Evolutionary conservation across 2,329 filamentous ascomycete genomes (phyloP), one percentile per base, ranked within the genome.

Genomic region (Cladobotryum mycophilum): DNA sequence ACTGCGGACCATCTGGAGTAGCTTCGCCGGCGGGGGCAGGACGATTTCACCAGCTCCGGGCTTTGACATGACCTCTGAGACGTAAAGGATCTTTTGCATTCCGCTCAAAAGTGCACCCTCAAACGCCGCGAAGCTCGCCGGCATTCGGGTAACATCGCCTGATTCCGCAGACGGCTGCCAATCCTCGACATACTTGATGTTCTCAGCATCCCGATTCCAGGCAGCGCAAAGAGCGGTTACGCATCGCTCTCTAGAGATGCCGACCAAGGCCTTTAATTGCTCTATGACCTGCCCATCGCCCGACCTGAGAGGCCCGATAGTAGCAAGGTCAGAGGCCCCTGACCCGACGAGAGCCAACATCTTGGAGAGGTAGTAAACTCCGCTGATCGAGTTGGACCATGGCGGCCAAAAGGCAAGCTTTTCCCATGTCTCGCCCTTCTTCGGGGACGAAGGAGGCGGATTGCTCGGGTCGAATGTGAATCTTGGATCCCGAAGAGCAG

Each of bases 361-460:
- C 64, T 87, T 89, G 46, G 87, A 84, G 5, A 99, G 77, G 62
- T 95, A 96, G 65, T 95, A 82, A 2, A 92, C 88, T n/a, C 88
- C 92, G 52, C 90, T 95, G 20, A 97, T 73, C 0, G 91, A 91
- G 63, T 96, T 97, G 2, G 90, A 88, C 70, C 88, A 86, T 0
- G 92, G 93, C 4, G 92, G 91, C 91, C 92, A 97, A 68, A 97
- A 99, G 0, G 91, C 92, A 67, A 93, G 82, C 70, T 92, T 86
- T 63, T 97, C 93, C 89, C 90, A 97, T 0, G 85, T 73, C 60
- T 96, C 89, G 5, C 91, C 92, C 41, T 80, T 81, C 58, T 79
- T 88, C 0, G 89, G 88, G 0, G 87, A 89, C 1, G 85, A 84
- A 11, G 84, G 82, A 1, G 89, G 91, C 2, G 88, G 73, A 55